These are phyloP conservation scores for Otatea glauca DNA, from an alignment of 176 grass and related monocot species.

Conservation along the genomic window DNA sequence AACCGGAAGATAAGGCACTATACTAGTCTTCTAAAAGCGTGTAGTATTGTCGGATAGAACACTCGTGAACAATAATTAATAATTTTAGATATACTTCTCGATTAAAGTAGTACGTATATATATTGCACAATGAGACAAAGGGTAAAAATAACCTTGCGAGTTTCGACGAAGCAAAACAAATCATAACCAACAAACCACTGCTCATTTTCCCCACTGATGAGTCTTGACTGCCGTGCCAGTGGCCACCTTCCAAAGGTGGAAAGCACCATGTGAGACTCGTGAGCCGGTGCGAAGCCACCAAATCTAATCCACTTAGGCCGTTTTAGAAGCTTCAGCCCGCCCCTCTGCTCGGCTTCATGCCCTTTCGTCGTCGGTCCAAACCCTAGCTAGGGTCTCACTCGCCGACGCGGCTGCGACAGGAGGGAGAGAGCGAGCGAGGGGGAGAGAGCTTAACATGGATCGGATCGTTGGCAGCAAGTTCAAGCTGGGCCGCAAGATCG, in stretches of 20 bases:
- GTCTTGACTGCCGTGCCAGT: too few species aligned
- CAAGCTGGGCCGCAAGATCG: conserved; percentile 76
- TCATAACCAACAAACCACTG: too few species aligned
- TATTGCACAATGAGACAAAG: too few species aligned
- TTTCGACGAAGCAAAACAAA: too few species aligned
- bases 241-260: neutral
- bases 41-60: too few species aligned
- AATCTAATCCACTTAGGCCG: conserved; percentile 24
- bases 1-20: too few species aligned
- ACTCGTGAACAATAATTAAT: too few species aligned
- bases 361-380: conserved; percentile 7
- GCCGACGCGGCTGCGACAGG: conserved; percentile 4
- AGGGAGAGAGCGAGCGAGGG: neutral
- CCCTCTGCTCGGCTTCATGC: neutral
- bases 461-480: conserved; percentile 70
- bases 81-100: too few species aligned
- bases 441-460: conserved; percentile 49
- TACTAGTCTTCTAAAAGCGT: too few species aligned
- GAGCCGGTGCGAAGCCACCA: neutral
- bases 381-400: conserved; percentile 49
- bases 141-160: too few species aligned
- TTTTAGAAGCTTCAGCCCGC: conserved; percentile 41
- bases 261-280: neutral
- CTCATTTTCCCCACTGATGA: too few species aligned
- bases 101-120: too few species aligned